Base-by-base conservation (phyloP, 495 filamentous ascomycete species). In the Penicillium cinerascens region DNA sequence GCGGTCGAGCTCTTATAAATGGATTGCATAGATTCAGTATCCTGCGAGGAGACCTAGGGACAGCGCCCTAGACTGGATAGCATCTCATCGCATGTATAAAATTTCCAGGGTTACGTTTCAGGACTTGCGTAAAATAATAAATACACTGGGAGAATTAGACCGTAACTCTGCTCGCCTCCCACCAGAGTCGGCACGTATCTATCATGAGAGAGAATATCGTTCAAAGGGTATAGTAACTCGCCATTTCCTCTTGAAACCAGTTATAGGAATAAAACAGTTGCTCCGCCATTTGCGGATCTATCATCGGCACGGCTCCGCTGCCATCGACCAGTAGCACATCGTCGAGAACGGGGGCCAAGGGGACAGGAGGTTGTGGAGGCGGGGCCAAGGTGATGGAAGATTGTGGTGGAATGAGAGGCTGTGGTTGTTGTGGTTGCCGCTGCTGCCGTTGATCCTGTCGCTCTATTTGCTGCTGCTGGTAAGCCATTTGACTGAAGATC, bases 221-320 rank as follows among this genome's bases (percentile, higher is more conserved):
- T 67, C 47, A 74, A 51, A 74, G 60, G 58, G 70, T 73, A 70
- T 75, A 75, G 58, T 69, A 73, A 20, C 63, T 69, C 26, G 72
- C 68, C 72, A 75, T 73, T 44, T 75, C 72, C 58, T 73, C 68
- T 40, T 75, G 72, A 29, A 75, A 75, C 70, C 70, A 75, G 54
- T 73, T 72, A 35, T 75, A 73, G 6, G 68, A 75, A 47, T 72
- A 75, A 16, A 66, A 70, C 27, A 75, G 51, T 54, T 75, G 70
- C 36, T 73, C 68, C 21, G 70, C 70, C 66, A 75, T 66, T 44
- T 72, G 68, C 8, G 68, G 66, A 54, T 74, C 71, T 23, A 73
- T 67, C 44, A 72, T 63, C 3, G 71, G 71, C 40, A 73, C 57
- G 16, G 44, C 58, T 0, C 65, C 68, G 25, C 67, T 67, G 23